Evolutionary conservation across 805 yeast species (phyloP).

Genomic region (Ogataea nakhonphanomensis): DNA sequence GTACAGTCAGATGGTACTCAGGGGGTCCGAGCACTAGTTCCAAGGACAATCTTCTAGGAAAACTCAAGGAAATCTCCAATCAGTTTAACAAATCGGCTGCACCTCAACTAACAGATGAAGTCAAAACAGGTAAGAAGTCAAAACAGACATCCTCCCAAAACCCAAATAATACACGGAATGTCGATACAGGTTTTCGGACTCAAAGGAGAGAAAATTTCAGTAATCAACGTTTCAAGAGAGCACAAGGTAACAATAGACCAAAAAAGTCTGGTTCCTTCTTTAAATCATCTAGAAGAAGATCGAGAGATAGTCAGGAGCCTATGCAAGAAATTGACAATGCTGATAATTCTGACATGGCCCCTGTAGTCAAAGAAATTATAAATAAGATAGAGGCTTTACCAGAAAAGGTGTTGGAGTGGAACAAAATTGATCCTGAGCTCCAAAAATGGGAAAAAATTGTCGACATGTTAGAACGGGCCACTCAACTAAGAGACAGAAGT

Average conservation of each 20-base stretch:
- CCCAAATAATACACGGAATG: too few species aligned
- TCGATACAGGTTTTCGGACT: too few species aligned
- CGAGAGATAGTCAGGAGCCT: not conserved
- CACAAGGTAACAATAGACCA: too few species aligned
- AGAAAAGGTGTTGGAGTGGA: not conserved
- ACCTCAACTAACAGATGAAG: too few species aligned
- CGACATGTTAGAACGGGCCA: slow-evolving; percentile 2
- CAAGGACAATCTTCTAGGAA: not conserved
- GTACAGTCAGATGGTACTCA: slow-evolving; percentile 2
- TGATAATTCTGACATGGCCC: slow-evolving; percentile 1
- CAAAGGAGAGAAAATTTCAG: too few species aligned
- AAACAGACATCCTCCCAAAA: too few species aligned
- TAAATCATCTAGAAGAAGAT: too few species aligned
- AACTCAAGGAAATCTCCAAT: not conserved
- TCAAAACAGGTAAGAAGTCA: too few species aligned
- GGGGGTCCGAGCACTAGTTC: not conserved
- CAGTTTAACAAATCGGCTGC: not conserved
- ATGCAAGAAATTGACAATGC: not conserved
- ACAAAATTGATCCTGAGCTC: not conserved
- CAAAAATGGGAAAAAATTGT: not conserved
- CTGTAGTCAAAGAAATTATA: not conserved
- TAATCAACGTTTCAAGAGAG: too few species aligned
- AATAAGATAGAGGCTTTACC: not conserved
- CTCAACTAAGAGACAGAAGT: slow-evolving; percentile 1
- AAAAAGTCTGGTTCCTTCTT: too few species aligned